Evolutionary conservation across 176 grass and related monocot genomes (phyloP).

Genomic region (Aegilops tauschii): DNA sequence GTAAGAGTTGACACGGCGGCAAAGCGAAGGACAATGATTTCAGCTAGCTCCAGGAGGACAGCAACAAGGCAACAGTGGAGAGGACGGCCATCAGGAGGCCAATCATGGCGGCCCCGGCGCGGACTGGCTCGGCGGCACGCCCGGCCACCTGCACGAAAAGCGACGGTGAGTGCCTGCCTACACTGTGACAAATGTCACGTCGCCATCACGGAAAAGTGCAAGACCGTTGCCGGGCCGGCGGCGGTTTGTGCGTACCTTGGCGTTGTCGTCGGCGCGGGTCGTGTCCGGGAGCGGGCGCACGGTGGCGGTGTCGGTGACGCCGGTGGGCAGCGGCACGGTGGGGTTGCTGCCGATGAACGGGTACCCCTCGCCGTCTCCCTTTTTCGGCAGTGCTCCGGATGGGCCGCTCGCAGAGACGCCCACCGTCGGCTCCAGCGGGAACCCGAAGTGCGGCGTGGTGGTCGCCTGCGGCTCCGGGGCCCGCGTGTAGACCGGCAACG

Average conservation of each 20-base stretch:
- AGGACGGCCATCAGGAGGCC: not conserved
- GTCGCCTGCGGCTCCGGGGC: not conserved
- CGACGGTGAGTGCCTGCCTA: not conserved
- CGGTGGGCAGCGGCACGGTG: slow-evolving; percentile 53
- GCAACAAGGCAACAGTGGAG: not conserved
- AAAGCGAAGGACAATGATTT: not conserved
- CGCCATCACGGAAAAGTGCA: not conserved
- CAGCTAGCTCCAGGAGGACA: not conserved
- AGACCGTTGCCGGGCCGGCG: no score
- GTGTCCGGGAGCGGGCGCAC: slow-evolving; percentile 43
- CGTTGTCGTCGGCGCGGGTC: not conserved
- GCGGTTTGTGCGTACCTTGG: not conserved
- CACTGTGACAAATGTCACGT: not conserved
- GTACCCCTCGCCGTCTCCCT: slow-evolving; percentile 32
- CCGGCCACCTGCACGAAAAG: slow-evolving; percentile 36
- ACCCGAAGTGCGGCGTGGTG: slow-evolving; percentile 34
- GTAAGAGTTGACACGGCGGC: not conserved
- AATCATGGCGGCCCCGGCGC: slow-evolving; percentile 22
- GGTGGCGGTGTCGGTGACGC: slow-evolving; percentile 43
- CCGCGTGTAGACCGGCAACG: not conserved
- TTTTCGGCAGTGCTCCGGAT: not conserved
- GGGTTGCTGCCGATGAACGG: slow-evolving; percentile 63
- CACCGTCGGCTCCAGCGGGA: slow-evolving; percentile 46
- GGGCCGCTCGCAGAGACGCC: slow-evolving; percentile 18
- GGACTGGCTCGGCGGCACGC: not conserved